phyloP scores from a whole-genome alignment of 139 green algal genomes.

The Chlamydomonas eustigma region DNA sequence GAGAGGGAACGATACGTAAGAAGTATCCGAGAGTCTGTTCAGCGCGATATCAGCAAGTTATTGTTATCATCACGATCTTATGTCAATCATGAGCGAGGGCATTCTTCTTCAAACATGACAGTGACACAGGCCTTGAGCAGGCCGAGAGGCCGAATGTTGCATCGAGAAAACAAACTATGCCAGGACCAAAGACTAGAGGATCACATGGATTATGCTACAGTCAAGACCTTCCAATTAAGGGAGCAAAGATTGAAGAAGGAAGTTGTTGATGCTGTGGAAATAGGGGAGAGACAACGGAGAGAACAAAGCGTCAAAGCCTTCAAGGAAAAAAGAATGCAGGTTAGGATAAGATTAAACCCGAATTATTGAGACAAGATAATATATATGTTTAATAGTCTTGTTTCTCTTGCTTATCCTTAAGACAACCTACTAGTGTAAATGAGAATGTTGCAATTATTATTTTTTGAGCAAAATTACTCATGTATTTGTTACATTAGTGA shows the following conservation, averaged over 20 bases:
- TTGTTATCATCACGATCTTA: background rate
- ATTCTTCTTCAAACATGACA: background rate
- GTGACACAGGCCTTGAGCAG: background rate
- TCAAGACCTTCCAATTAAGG: background rate
- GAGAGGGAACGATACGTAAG: background rate
- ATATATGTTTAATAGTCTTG: background rate
- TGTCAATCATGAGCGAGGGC: background rate
- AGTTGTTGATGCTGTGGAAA: too few relatives aligned
- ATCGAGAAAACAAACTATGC: background rate
- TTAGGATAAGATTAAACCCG: background rate
- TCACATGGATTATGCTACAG: constrained; percentile 1
- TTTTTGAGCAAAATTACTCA: background rate
- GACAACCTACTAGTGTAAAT: too few relatives aligned
- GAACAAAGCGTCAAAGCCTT: background rate
- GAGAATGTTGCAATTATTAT: too few relatives aligned
- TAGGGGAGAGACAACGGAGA: background rate
- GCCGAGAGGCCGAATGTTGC: background rate
- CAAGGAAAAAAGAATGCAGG: background rate
- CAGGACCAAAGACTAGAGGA: background rate
- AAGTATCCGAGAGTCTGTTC: background rate
- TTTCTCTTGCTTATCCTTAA: background rate
- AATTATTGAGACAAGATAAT: background rate
- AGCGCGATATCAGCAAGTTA: background rate
- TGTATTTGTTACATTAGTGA: background rate
- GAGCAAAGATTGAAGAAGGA: background rate